These are phyloP conservation scores for Canavalia ensiformis DNA, from an alignment of 306 rosid genomes.

Conservation along the genomic window DNA sequence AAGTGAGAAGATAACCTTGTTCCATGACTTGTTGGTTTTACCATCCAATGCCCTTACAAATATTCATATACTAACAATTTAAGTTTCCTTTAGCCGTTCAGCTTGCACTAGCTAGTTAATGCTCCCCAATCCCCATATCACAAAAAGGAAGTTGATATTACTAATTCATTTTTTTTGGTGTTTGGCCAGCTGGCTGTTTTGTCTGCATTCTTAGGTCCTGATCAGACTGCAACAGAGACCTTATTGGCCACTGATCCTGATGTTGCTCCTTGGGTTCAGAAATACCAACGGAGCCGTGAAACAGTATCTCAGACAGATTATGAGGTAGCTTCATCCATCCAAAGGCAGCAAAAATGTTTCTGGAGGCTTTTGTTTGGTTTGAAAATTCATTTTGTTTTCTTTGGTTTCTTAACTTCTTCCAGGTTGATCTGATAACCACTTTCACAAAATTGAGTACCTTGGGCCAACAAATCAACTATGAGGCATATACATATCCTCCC, in stretches of 20 bases:
- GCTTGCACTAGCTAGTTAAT: conserved; percentile 21
- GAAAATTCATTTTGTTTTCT: conserved; percentile 20
- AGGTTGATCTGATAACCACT: conserved; percentile 94
- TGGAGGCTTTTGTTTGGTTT: conserved; percentile 33
- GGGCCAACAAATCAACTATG: conserved; percentile 89
- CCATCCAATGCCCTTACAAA: conserved; percentile 21
- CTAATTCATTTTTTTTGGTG: conserved; percentile 37
- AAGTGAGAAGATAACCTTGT: conserved; percentile 30
- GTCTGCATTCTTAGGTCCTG: conserved; percentile 94
- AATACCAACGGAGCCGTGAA: conserved; percentile 92
- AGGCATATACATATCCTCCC: conserved; percentile 81
- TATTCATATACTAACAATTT: neutral
- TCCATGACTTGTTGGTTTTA: conserved; percentile 11
- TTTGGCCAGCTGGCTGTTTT: conserved; percentile 81
- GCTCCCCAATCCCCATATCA: neutral
- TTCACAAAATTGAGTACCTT: conserved; percentile 81
- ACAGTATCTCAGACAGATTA: conserved; percentile 95
- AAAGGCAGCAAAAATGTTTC: conserved; percentile 3
- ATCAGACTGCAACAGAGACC: conserved; percentile 82
- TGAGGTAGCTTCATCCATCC: conserved; percentile 61
- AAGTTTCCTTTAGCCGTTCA: conserved; percentile 13
- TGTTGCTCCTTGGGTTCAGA: conserved; percentile 90
- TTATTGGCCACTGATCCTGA: conserved; percentile 80
- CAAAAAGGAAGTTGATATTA: neutral
- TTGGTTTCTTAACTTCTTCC: conserved; percentile 44